Evolutionary conservation across 129 eudicot genomes (phyloP).

Genomic region (Chrysanthemum makinoi): DNA sequence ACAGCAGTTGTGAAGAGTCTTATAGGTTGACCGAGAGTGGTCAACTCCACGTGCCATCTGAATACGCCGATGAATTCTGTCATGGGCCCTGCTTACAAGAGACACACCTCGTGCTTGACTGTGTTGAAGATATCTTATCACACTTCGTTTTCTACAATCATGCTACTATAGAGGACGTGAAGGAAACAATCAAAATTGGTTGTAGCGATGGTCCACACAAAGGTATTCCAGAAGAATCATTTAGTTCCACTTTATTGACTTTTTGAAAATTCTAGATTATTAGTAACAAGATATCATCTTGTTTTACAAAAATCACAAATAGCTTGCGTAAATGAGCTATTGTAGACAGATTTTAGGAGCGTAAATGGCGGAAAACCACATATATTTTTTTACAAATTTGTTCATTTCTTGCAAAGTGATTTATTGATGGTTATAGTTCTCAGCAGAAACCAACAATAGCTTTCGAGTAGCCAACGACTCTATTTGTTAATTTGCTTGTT

Average conservation of each 20-base stretch:
- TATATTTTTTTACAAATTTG: not conserved
- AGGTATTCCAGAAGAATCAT: slow-evolving; percentile 38
- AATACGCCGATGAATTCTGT: slow-evolving; percentile 53
- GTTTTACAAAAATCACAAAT: not conserved
- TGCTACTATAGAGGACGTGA: slow-evolving; percentile 52
- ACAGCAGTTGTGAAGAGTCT: slow-evolving; percentile 58
- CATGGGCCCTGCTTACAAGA: slow-evolving; percentile 60
- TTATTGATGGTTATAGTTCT: too few relatives aligned
- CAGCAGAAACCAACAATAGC: too few relatives aligned
- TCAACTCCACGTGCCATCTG: slow-evolving; percentile 62
- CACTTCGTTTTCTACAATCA: slow-evolving; percentile 53
- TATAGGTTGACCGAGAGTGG: slow-evolving; percentile 65
- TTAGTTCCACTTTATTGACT: not conserved
- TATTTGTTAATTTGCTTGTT: too few relatives aligned
- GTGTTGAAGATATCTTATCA: slow-evolving; percentile 44
- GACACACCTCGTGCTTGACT: slow-evolving; percentile 61
- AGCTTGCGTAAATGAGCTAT: not conserved
- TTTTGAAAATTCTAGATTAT: not conserved
- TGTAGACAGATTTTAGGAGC: not conserved
- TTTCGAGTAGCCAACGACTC: too few relatives aligned
- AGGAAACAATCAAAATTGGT: slow-evolving; percentile 58
- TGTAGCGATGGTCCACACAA: slow-evolving; percentile 66
- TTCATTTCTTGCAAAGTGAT: not conserved
- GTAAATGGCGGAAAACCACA: not conserved
- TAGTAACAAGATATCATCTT: slow-evolving; percentile 3